Percentiles rank a stretch among this genome's conserved stretches.
phyloP scores from a whole-genome alignment of 768 basidiomycete genomes.

The Phylloporus arenicola region DNA sequence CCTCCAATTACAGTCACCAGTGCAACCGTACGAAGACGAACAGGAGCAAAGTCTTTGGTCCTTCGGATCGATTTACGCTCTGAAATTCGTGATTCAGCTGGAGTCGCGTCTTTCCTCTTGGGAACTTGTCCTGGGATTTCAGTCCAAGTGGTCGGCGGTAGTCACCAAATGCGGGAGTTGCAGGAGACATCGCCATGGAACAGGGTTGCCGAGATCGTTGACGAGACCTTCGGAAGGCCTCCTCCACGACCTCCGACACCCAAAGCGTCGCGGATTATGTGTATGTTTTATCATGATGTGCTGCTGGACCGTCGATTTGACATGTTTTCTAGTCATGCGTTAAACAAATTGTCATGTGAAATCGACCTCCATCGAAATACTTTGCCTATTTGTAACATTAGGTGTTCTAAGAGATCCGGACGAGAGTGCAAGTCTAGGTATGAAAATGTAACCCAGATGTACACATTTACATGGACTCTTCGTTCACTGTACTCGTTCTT shows the following conservation, averaged over 20 bases:
- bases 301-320: neutral
- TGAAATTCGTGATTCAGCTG: conserved; percentile 14
- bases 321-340: conserved; percentile 3
- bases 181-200: conserved; percentile 18
- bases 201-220: conserved; percentile 15
- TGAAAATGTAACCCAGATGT: neutral
- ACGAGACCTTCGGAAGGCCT: conserved; percentile 11
- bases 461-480: neutral
- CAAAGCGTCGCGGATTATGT: conserved; percentile 13
- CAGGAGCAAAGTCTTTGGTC: neutral
- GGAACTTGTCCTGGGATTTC: neutral
- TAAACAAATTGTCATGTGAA: neutral
- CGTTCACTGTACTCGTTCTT: neutral
- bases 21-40: neutral
- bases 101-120: conserved; percentile 15
- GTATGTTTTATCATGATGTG: conserved; percentile 4
- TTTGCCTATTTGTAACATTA: neutral
- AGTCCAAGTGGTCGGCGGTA: conserved; percentile 3
- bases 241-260: conserved; percentile 3
- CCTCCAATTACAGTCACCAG: neutral
- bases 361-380: neutral
- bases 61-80: conserved; percentile 14
- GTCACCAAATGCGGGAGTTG: conserved; percentile 4
- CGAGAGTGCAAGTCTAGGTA: neutral
- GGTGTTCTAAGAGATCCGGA: neutral